phyloP scores from a whole-genome alignment of 2,329 filamentous ascomycete genomes.

The Ceratocystiopsis sp. region DNA sequence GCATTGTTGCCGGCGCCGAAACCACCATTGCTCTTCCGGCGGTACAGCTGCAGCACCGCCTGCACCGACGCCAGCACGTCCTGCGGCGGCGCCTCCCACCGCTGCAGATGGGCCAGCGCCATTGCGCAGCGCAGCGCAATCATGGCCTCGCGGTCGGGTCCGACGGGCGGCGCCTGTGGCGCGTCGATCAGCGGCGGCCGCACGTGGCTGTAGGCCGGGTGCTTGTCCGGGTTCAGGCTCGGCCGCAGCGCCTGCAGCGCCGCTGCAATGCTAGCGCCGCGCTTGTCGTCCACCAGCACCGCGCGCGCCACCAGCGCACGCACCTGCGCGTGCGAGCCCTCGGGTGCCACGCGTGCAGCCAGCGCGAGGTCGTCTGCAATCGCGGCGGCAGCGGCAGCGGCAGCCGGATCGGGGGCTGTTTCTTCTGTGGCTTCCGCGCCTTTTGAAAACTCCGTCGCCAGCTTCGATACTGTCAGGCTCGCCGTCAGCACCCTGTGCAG shows the following conservation, averaged over 20 bases:
- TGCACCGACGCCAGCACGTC: constrained; percentile 31
- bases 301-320: constrained; percentile 43
- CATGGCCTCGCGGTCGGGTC: constrained; percentile 32
- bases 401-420: constrained; percentile 21
- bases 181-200: constrained; percentile 29
- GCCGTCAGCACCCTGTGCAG: constrained; percentile 52
- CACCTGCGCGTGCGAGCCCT: constrained; percentile 53
- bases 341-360: constrained; percentile 58
- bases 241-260: constrained; percentile 36
- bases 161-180: constrained; percentile 20
- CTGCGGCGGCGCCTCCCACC: constrained; percentile 22
- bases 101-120: constrained; percentile 40
- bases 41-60: constrained; percentile 24
- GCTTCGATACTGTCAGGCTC: constrained; percentile 31
- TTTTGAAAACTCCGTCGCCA: background rate
- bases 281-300: constrained; percentile 34
- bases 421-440: background rate
- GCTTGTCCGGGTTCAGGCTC: constrained; percentile 18
- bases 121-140: constrained; percentile 43
- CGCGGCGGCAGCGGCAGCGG: constrained; percentile 5
- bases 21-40: background rate
- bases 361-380: constrained; percentile 38
- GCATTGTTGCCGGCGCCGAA: no score
- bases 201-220: constrained; percentile 14
- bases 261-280: constrained; percentile 37